Evolutionary conservation across 345 rosid genomes (phyloP).

Genomic region (Citrus trifoliata): DNA sequence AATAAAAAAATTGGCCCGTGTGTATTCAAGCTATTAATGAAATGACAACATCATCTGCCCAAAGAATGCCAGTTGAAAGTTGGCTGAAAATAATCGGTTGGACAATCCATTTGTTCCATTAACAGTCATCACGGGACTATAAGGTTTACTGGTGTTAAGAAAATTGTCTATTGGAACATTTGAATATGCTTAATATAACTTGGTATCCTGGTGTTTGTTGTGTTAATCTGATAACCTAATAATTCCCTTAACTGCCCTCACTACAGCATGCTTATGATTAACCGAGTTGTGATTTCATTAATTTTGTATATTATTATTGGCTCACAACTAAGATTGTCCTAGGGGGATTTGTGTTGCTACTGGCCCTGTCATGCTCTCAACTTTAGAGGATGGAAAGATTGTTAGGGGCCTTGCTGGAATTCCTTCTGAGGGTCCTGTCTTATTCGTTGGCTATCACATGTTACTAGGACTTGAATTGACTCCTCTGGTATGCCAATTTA

Average conservation of each 20-base stretch:
- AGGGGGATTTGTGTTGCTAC: conserved; percentile 10
- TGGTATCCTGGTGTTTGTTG: background rate
- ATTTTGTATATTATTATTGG: background rate
- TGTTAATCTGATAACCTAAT: background rate
- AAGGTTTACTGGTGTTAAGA: background rate
- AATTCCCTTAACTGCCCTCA: background rate
- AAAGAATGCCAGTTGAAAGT: background rate
- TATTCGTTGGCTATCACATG: conserved; percentile 58
- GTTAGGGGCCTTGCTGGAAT: conserved; percentile 55
- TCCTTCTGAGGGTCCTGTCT: conserved; percentile 55
- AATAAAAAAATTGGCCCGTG: background rate
- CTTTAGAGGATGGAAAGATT: conserved; percentile 48
- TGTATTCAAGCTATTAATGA: background rate
- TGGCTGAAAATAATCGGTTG: background rate
- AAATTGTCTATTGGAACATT: background rate
- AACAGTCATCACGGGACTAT: background rate
- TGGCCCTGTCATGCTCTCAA: conserved; percentile 42
- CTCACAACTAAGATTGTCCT: background rate
- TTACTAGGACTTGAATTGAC: conserved; percentile 43
- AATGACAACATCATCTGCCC: background rate
- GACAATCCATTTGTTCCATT: background rate
- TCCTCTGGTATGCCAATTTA: conserved; percentile 28
- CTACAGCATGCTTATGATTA: background rate
- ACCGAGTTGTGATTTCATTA: background rate
- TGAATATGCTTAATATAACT: background rate